phyloP scores from a whole-genome alignment of 345 rosid species.

The Pugionium cornutum region DNA sequence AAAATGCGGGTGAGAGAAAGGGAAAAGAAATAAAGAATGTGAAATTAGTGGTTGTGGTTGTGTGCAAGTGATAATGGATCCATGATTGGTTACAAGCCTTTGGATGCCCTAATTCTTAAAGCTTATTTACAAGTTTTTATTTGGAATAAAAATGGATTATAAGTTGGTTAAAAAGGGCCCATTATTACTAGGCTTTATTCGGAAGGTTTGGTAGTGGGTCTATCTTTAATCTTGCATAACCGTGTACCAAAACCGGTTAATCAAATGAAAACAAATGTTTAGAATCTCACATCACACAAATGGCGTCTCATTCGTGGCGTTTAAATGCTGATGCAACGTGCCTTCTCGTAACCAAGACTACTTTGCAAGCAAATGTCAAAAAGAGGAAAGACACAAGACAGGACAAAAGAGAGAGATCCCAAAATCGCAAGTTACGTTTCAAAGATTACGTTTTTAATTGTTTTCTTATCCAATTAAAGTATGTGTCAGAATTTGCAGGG shows the following conservation, averaged over 20 bases:
- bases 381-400: neutral
- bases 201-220: conserved; percentile 36
- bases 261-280: too few species aligned
- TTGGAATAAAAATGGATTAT: neutral
- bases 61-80: conserved; percentile 27
- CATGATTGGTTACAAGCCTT: conserved; percentile 22
- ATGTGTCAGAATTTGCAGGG: neutral
- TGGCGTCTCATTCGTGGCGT: neutral
- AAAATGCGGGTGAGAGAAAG: neutral
- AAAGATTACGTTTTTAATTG: neutral
- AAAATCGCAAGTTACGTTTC: conserved; percentile 2
- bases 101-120: neutral
- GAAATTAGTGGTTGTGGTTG: conserved; percentile 30
- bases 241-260: too few species aligned
- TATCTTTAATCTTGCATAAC: conserved; percentile 7
- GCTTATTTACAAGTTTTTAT: neutral
- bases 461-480: conserved; percentile 6
- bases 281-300: too few species aligned
- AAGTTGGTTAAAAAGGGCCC: conserved; percentile 23
- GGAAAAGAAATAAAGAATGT: neutral
- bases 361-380: too few species aligned
- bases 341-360: neutral
- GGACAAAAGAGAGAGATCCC: neutral
- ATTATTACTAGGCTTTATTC: conserved; percentile 38
- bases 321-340: conserved; percentile 10